These are phyloP conservation scores for Ustilago tritici DNA, from an alignment of 1,284 basidiomycete species.

Conservation along the genomic window DNA sequence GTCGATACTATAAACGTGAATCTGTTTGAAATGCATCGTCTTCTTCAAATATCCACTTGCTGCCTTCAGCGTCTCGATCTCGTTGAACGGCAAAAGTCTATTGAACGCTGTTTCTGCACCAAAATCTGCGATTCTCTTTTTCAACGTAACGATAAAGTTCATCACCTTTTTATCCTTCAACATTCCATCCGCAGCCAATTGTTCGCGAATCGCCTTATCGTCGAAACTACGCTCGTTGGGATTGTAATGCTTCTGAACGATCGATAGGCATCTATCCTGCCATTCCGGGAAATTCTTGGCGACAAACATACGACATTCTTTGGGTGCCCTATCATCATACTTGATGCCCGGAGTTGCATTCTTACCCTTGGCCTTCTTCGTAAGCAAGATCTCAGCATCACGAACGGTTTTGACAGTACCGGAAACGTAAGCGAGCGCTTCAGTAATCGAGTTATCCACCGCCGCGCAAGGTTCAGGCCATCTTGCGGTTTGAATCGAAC, in stretches of 20 bases:
- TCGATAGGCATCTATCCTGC: slow-evolving; percentile 86
- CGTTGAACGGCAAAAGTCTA: slow-evolving; percentile 87
- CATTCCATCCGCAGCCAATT: slow-evolving; percentile 80
- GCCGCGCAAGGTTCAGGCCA: slow-evolving; percentile 78
- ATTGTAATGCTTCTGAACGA: slow-evolving; percentile 80
- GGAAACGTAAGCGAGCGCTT: slow-evolving; percentile 81
- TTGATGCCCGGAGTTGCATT: slow-evolving; percentile 26
- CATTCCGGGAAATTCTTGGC: slow-evolving; percentile 91
- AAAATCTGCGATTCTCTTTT: slow-evolving; percentile 87
- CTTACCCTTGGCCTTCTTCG: slow-evolving; percentile 62
- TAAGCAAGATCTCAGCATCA: slow-evolving; percentile 78
- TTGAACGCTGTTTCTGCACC: slow-evolving; percentile 86
- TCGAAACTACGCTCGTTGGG: slow-evolving; percentile 79
- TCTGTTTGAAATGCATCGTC: slow-evolving; percentile 81
- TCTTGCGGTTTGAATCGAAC: slow-evolving; percentile 83
- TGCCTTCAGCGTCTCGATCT: slow-evolving; percentile 78
- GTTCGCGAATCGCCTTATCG: slow-evolving; percentile 81
- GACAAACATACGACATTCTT: slow-evolving; percentile 87
- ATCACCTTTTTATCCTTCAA: slow-evolving; percentile 96
- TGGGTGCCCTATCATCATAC: slow-evolving; percentile 72
- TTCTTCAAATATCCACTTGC: slow-evolving; percentile 79
- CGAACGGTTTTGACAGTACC: slow-evolving; percentile 87
- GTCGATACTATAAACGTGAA: slow-evolving; percentile 79
- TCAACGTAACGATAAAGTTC: slow-evolving; percentile 93
- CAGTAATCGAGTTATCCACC: slow-evolving; percentile 73